Conservation (phyloP, 768 basidiomycete species). For the Daedaleopsis sinensis region DNA sequence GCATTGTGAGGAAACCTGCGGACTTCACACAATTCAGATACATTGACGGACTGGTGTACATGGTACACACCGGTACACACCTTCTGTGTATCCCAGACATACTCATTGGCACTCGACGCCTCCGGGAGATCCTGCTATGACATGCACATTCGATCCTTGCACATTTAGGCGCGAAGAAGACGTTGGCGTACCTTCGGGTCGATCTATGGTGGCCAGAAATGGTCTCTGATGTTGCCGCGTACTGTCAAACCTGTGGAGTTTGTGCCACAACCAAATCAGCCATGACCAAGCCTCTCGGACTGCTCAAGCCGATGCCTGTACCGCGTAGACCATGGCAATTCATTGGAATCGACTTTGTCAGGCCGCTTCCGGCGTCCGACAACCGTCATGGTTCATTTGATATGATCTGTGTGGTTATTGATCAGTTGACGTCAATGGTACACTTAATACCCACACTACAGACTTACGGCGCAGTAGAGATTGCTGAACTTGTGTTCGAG, state of each 20-base stretch:
- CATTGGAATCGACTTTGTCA: constrained; percentile 33
- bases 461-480: constrained; percentile 33
- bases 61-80: neutral
- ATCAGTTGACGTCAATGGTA: constrained; percentile 23
- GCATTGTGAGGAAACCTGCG: constrained; percentile 25
- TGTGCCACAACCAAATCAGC: constrained; percentile 23
- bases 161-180: constrained; percentile 40
- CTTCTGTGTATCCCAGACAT: constrained; percentile 31
- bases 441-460: constrained; percentile 32
- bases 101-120: constrained; percentile 12
- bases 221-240: constrained; percentile 26
- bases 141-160: constrained; percentile 44
- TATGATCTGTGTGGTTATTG: constrained; percentile 28
- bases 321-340: constrained; percentile 27
- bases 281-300: constrained; percentile 23
- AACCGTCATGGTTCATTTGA: constrained; percentile 29
- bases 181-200: constrained; percentile 33
- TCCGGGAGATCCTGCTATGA: constrained; percentile 33
- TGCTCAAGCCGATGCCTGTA: constrained; percentile 24
- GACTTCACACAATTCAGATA: constrained; percentile 32
- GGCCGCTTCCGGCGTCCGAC: constrained; percentile 25
- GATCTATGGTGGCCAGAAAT: constrained; percentile 44
- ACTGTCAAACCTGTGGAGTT: constrained; percentile 27
- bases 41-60: constrained; percentile 24
- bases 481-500: constrained; percentile 40